Base-by-base conservation (phyloP, 1,284 basidiomycete species). In the Calocybe gambosa region DNA sequence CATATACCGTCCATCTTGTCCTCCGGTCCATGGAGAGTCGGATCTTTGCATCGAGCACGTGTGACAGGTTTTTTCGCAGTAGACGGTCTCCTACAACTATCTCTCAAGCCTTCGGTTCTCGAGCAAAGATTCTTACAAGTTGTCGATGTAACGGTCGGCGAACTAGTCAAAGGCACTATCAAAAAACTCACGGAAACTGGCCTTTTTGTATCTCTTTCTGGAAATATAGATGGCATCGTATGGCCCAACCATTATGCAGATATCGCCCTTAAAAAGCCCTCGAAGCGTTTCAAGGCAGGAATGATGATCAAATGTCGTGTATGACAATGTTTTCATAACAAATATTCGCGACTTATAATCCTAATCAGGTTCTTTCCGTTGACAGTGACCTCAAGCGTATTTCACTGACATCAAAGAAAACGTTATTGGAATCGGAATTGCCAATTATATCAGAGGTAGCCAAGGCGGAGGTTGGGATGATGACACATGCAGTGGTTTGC, bases 241-340 rank as follows among this genome's bases (percentile, higher is more conserved):
- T 97, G 92, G 85, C 93, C 95, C 0, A 77, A 83, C 54, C 96
- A 99, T 66, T 99, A 92, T 64, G 91, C 96, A 25, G 94, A 98
- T 62, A 93, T 99, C 58, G 67, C 72, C 28, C 75, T 99, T 55
- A 96, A 93, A 61, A 89, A 96, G 59, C 93, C 93, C 19, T 82
- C 91, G 54, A 93, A 89, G 68, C 82, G 89, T 53, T 99, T 96
- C 74, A 95, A 92, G 62, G 71, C 78, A 12, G 94, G 93, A 23
- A 74, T 78, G 3, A 79, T 65, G 40, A 86, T 99, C 65, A 97
- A 91, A 67, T 94, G 92, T 54, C 73, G 89, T 45, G 90, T 92
- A 65, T 20, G 80, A 69, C 12, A 39, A 21, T 25, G 23, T 29
- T 13, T 6, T 13, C 18, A 36, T 21, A 21, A 25, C 19, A n/a